A percentile compares a stretch with the other conserved stretches of the same genome.
Evolutionary conservation across 768 basidiomycete genomes (phyloP).

Genomic region (Obba rivulosa): DNA sequence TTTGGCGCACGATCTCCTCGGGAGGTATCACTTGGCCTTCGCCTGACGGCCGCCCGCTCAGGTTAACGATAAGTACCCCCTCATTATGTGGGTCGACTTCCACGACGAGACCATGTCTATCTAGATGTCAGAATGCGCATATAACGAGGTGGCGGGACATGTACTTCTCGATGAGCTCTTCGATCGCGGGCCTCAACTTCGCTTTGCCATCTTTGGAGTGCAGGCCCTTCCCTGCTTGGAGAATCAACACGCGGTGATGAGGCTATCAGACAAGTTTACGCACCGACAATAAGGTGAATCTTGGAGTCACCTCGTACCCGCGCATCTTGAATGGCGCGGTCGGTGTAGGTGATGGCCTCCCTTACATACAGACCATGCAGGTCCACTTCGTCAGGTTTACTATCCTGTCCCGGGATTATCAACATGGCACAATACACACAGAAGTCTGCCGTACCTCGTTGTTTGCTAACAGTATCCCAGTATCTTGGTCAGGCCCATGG

Average conservation of each 20-base stretch:
- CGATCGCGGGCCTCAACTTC: slow-evolving; percentile 90
- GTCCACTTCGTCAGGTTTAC: slow-evolving; percentile 72
- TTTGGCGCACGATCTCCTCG: slow-evolving; percentile 49
- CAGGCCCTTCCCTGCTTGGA: slow-evolving; percentile 62
- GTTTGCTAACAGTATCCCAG: not conserved
- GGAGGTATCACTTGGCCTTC: slow-evolving; percentile 39
- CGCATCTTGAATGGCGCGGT: slow-evolving; percentile 64
- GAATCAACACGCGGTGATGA: slow-evolving; percentile 19
- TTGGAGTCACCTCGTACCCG: slow-evolving; percentile 56
- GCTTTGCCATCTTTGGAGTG: slow-evolving; percentile 74
- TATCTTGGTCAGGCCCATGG: not conserved
- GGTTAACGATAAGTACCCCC: slow-evolving; percentile 79
- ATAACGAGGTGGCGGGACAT: slow-evolving; percentile 12
- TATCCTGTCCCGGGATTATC: slow-evolving; percentile 37
- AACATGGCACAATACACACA: not conserved
- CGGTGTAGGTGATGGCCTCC: slow-evolving; percentile 77
- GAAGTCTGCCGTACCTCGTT: not conserved
- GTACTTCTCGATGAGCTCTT: slow-evolving; percentile 79
- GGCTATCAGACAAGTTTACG: slow-evolving; percentile 21
- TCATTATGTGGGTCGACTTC: slow-evolving; percentile 74
- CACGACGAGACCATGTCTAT: slow-evolving; percentile 67
- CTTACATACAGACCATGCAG: slow-evolving; percentile 92
- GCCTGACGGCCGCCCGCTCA: slow-evolving; percentile 39
- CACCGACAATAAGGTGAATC: slow-evolving; percentile 81
- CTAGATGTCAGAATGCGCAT: not conserved